Evolutionary conservation across 2,329 filamentous ascomycete genomes (phyloP).

Genomic region (Colletotrichum sp.): DNA sequence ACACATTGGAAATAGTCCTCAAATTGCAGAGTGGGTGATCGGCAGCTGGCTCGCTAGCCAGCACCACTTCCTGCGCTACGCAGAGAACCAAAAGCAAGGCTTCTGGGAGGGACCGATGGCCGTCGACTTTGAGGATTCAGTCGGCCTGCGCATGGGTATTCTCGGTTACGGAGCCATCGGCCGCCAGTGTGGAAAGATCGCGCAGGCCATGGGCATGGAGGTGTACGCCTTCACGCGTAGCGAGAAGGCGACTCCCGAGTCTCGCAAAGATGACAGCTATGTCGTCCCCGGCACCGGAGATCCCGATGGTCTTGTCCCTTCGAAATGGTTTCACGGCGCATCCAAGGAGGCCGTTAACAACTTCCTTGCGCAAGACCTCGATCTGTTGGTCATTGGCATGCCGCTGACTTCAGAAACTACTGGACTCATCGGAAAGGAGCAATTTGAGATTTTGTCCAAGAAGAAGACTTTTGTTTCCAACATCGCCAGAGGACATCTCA

Average conservation of each 20-base stretch:
- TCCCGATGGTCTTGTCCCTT: constrained; percentile 43
- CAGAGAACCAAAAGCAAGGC: constrained; percentile 30
- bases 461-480: constrained; percentile 67
- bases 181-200: constrained; percentile 49
- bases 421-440: constrained; percentile 46
- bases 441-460: constrained; percentile 44
- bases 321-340: constrained; percentile 46
- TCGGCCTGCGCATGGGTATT: constrained; percentile 41
- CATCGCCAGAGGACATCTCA: constrained; percentile 60
- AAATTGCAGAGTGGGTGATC: constrained; percentile 48
- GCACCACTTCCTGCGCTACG: constrained; percentile 34
- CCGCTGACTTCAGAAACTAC: constrained; percentile 43
- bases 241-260: constrained; percentile 62
- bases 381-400: constrained; percentile 46
- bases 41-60: constrained; percentile 36
- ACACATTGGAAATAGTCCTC: constrained; percentile 27
- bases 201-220: constrained; percentile 66
- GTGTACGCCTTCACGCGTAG: constrained; percentile 72
- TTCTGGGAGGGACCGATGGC: constrained; percentile 28
- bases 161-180: constrained; percentile 52
- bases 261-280: constrained; percentile 61
- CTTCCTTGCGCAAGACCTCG: constrained; percentile 47
- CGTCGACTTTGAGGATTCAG: constrained; percentile 33
- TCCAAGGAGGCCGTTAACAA: constrained; percentile 37
- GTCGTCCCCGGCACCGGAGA: constrained; percentile 67